A percentile compares a stretch with the other conserved stretches of the same genome.
Evolutionary conservation across 768 basidiomycete species (phyloP).

Genomic region (Kwoniella sp.): DNA sequence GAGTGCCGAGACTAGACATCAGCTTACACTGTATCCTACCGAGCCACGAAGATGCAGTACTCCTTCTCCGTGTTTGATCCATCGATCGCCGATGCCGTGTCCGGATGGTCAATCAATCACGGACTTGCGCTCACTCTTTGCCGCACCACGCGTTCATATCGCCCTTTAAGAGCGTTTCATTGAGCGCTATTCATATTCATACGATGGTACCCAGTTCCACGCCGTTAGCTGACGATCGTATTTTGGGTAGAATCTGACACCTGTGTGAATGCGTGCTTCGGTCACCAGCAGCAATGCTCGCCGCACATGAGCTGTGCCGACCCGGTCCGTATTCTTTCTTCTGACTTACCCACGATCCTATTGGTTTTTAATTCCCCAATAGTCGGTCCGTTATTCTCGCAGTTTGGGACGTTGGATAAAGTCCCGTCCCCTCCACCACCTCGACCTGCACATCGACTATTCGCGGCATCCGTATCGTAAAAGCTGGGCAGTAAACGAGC

Average conservation of each 20-base stretch:
- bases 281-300: no score
- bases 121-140: slow-evolving; percentile 10
- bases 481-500: not conserved
- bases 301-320: not conserved
- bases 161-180: slow-evolving; percentile 1
- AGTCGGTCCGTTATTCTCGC: slow-evolving; percentile 4
- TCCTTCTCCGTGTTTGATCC: no score
- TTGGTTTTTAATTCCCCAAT: not conserved
- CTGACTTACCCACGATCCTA: not conserved
- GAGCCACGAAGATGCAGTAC: no score
- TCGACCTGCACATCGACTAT: slow-evolving; percentile 2
- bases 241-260: no score
- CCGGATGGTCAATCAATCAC: no score
- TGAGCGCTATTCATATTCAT: not conserved
- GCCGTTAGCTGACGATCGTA: no score
- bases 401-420: not conserved
- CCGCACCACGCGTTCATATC: slow-evolving; percentile 5
- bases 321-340: not conserved
- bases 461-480: not conserved
- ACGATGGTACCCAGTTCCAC: not conserved
- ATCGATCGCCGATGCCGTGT: no score
- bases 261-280: no score
- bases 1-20: no score
- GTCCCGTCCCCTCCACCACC: slow-evolving; percentile 1
- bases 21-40: no score